These are phyloP conservation scores for Irpex sp. DNA, from an alignment of 1,284 basidiomycete genomes.

Conservation along the genomic window DNA sequence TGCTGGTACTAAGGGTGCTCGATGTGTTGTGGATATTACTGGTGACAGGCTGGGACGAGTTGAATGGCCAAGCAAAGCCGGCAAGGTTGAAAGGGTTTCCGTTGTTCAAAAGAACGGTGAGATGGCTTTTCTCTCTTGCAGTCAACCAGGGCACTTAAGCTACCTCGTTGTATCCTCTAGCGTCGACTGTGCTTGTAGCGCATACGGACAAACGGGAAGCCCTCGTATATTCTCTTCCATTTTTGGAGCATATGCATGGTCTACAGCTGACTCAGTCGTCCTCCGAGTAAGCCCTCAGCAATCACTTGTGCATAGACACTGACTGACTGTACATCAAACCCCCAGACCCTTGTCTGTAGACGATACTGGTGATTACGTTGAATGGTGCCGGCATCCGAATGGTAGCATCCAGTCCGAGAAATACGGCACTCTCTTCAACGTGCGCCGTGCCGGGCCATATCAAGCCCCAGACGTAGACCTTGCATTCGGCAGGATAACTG, in stretches of 20 bases:
- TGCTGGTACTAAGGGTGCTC: conserved; percentile 56
- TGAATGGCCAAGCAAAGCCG: conserved; percentile 55
- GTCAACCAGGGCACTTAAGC: conserved; percentile 21
- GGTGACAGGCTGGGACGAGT: conserved; percentile 56
- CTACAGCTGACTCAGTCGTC: conserved; percentile 40
- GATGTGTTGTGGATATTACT: conserved; percentile 50
- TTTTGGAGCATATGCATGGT: conserved; percentile 54
- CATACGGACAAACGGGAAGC: conserved; percentile 55
- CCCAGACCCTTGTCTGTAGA: conserved; percentile 48
- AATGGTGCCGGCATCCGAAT: conserved; percentile 35
- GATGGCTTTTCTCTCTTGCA: conserved; percentile 5
- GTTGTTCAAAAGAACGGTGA: conserved; percentile 55
- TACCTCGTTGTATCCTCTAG: conserved; percentile 32
- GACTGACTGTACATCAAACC: neutral
- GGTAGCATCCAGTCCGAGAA: conserved; percentile 36
- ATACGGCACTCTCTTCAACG: conserved; percentile 58
- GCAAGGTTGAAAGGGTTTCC: conserved; percentile 43
- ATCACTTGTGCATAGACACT: neutral
- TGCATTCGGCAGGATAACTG: conserved; percentile 32
- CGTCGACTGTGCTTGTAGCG: conserved; percentile 47
- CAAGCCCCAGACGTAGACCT: conserved; percentile 50
- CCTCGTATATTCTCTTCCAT: conserved; percentile 68
- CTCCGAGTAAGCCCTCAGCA: conserved; percentile 32
- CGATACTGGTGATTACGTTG: conserved; percentile 52
- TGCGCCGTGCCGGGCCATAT: conserved; percentile 42